These are phyloP conservation scores for Hericium coralloides DNA, from an alignment of 768 basidiomycete species.

Conservation along the genomic window DNA sequence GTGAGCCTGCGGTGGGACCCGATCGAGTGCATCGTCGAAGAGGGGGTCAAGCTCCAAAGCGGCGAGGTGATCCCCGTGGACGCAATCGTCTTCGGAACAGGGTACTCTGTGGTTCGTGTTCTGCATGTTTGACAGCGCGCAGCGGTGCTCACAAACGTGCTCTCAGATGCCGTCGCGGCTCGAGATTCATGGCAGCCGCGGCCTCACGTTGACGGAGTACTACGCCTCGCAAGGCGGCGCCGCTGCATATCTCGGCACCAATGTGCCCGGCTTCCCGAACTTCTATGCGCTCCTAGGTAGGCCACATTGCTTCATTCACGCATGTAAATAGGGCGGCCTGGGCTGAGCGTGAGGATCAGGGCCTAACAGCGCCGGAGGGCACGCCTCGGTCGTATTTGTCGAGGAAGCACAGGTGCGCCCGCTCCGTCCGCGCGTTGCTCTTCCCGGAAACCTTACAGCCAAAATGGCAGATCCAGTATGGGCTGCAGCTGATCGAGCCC, in stretches of 20 bases:
- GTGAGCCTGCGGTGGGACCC: slow-evolving; percentile 40
- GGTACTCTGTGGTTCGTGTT: slow-evolving; percentile 38
- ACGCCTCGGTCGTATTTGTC: slow-evolving; percentile 47
- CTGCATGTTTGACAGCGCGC: neutral
- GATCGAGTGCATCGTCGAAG: slow-evolving; percentile 39
- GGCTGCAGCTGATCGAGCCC: slow-evolving; percentile 42
- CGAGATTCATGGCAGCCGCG: slow-evolving; percentile 32
- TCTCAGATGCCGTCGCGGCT: slow-evolving; percentile 5
- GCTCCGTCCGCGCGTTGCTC: neutral
- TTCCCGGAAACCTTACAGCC: slow-evolving; percentile 3
- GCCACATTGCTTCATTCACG: neutral
- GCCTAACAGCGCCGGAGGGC: slow-evolving; percentile 50
- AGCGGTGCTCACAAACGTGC: neutral
- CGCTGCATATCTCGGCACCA: slow-evolving; percentile 40
- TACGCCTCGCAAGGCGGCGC: slow-evolving; percentile 39
- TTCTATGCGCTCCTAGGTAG: slow-evolving; percentile 12
- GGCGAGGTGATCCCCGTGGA: slow-evolving; percentile 44
- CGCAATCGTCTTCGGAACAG: slow-evolving; percentile 50
- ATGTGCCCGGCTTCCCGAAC: slow-evolving; percentile 13
- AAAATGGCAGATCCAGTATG: slow-evolving; percentile 34
- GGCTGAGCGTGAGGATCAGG: neutral
- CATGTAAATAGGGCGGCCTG: neutral
- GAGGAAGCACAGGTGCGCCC: slow-evolving; percentile 43
- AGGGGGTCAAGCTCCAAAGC: slow-evolving; percentile 40
- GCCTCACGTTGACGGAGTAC: slow-evolving; percentile 34